A percentile compares a stretch with the other conserved stretches of the same genome.
Evolutionary conservation across 176 grass and related monocot genomes (phyloP).

Genomic region (Carex parvula): DNA sequence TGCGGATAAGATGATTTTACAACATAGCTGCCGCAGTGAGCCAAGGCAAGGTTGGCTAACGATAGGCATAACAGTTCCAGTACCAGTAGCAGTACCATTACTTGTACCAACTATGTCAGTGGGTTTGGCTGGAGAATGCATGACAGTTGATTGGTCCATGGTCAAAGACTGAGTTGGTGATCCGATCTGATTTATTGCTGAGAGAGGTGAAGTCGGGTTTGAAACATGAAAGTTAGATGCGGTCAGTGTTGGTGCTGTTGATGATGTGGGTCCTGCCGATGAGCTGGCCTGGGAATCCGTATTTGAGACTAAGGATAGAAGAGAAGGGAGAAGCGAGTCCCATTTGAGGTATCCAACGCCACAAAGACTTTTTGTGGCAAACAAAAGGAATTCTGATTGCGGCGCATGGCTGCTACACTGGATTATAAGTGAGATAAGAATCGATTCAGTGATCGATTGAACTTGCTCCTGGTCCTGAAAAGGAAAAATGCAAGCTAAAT

Average conservation of each 20-base stretch:
- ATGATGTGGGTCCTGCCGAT: slow-evolving; percentile 42
- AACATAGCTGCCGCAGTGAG: slow-evolving; percentile 77
- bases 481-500: slow-evolving; percentile 27
- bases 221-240: slow-evolving; percentile 59
- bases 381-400: slow-evolving; percentile 90
- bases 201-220: slow-evolving; percentile 73
- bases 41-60: slow-evolving; percentile 40
- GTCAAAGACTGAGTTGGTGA: slow-evolving; percentile 77
- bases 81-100: slow-evolving; percentile 30
- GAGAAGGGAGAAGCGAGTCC: slow-evolving; percentile 79
- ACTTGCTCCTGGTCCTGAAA: slow-evolving; percentile 85
- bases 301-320: slow-evolving; percentile 62
- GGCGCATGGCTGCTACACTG: slow-evolving; percentile 77
- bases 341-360: slow-evolving; percentile 72
- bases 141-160: slow-evolving; percentile 65
- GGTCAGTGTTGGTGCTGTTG: slow-evolving; percentile 41
- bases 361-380: slow-evolving; percentile 78
- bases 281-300: slow-evolving; percentile 47
- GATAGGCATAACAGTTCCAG: slow-evolving; percentile 19
- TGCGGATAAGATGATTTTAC: slow-evolving; percentile 71
- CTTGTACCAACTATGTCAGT: slow-evolving; percentile 54
- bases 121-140: slow-evolving; percentile 69
- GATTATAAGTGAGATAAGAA: slow-evolving; percentile 77
- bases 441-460: slow-evolving; percentile 70
- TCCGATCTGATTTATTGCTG: slow-evolving; percentile 67